These are phyloP conservation scores for Coniochaeta sp. DNA, from an alignment of 2,329 filamentous ascomycete species.

Conservation along the genomic window DNA sequence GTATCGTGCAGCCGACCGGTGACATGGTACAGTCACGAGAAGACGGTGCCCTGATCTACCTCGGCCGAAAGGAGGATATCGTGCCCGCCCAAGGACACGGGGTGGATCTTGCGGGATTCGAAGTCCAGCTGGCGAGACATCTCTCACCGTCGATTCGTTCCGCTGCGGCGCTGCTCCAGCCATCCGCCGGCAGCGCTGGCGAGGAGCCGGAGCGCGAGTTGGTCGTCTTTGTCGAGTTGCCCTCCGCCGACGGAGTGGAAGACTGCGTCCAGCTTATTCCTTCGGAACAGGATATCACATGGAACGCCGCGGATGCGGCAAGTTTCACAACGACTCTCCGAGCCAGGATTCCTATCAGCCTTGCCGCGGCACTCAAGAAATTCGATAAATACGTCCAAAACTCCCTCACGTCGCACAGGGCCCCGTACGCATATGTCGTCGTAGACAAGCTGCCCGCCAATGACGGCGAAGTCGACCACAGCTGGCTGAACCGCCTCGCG, in stretches of 20 bases:
- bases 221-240: slow-evolving; percentile 26
- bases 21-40: slow-evolving; percentile 18
- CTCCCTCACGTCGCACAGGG: slow-evolving; percentile 38
- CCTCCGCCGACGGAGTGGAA: slow-evolving; percentile 12
- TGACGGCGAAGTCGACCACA: slow-evolving; percentile 22
- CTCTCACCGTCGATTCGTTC: slow-evolving; percentile 22
- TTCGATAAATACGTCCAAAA: slow-evolving; percentile 31
- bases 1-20: slow-evolving; percentile 17
- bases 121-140: slow-evolving; percentile 25
- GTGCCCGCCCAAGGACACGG: slow-evolving; percentile 26
- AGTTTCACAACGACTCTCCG: slow-evolving; percentile 10
- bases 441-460: slow-evolving; percentile 27
- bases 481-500: slow-evolving; percentile 21
- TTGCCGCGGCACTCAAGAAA: slow-evolving; percentile 27
- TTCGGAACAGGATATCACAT: slow-evolving; percentile 14
- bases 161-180: slow-evolving; percentile 16
- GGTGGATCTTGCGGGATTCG: slow-evolving; percentile 30
- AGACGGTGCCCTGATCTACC: slow-evolving; percentile 17
- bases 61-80: slow-evolving; percentile 19
- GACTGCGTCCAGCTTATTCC: slow-evolving; percentile 9
- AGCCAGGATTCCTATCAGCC: slow-evolving; percentile 15
- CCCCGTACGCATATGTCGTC: slow-evolving; percentile 34
- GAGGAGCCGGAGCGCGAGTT: slow-evolving; percentile 7
- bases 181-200: background rate
- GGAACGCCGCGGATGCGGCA: slow-evolving; percentile 12